These are phyloP conservation scores for Suillus sp. DNA, from an alignment of 768 basidiomycete genomes.

Conservation along the genomic window DNA sequence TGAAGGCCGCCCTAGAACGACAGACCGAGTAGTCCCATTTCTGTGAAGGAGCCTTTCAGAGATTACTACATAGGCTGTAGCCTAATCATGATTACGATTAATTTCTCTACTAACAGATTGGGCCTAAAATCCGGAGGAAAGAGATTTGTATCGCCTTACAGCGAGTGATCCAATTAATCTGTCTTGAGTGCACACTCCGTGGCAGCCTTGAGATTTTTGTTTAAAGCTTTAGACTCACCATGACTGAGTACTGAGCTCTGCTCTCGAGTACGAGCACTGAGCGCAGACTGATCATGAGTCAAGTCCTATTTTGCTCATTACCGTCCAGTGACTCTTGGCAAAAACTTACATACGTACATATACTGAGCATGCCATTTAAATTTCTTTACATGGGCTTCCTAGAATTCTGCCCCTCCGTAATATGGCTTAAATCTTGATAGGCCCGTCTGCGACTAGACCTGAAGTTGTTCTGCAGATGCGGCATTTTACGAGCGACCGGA, in stretches of 20 bases:
- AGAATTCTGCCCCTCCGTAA: neutral
- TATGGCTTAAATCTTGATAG: neutral
- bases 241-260: too few relatives aligned
- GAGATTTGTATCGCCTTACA: constrained; percentile 17
- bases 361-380: neutral
- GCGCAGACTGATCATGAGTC: too few relatives aligned
- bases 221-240: neutral
- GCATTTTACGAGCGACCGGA: neutral
- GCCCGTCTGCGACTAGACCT: neutral
- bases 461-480: neutral
- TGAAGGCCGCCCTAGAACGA: constrained; percentile 68
- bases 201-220: neutral
- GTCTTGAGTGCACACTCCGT: neutral
- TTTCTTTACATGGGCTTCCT: neutral
- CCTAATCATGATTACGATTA: constrained; percentile 8
- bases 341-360: too few relatives aligned
- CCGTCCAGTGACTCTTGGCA: too few relatives aligned
- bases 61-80: constrained; percentile 7
- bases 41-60: constrained; percentile 39
- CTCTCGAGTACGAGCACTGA: too few relatives aligned
- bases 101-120: constrained; percentile 39
- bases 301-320: too few relatives aligned
- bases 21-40: constrained; percentile 84
- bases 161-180: neutral
- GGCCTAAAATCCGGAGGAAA: constrained; percentile 39